Evolutionary conservation across 2,329 filamentous ascomycete genomes (phyloP), one percentile per base, ranked within the genome.

Genomic region (Pyrenophora seminiperda): DNA sequence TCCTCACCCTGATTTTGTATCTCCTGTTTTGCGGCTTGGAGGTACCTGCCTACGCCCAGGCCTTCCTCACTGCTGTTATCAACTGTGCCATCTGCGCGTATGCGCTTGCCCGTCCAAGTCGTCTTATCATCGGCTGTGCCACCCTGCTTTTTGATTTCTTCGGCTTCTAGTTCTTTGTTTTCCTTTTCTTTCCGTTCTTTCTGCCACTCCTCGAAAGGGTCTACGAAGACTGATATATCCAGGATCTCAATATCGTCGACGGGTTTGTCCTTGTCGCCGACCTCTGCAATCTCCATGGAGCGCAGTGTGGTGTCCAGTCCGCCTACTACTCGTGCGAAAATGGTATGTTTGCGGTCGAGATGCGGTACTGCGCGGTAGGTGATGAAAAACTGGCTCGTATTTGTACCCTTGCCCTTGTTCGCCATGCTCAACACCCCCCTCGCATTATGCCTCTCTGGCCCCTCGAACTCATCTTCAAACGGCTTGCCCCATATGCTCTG

Each of bases 391-490:
- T 99, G 94, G 61, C 85, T 90, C 7, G 90, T 94, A 75, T 99
- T 99, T 17, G 93, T 97, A 68, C 97, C 93, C 69, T 97, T 97
- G 50, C 94, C 94, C 71, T 99, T 99, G 75, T 99, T 99, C 32
- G 94, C 94, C 94, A 99, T 99, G 61, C 88, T 91, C 19, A 95
- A 69, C 0, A 92, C 83, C 10, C 94, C 94, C 20, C 92, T 81
- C 0, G 81, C 77, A 66, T 91, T 88, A 65, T 99, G 94, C n/a
- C 87, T 88, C 32, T 91, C 74, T 0, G 93, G 91, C 0, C 92
- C 91, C 13, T 97, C 91, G 56, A 97, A 88, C 70, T 99, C 94
- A 71, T 99, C 94, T 44, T 88, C 81, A 66, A 99, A 99, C 54
- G 91, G 90, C 74, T 95, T 96, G 50, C 90, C 90, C 94, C 94